phyloP scores from a whole-genome alignment of 352 stramenopile genomes.

The Nothophytophthora sp. region DNA sequence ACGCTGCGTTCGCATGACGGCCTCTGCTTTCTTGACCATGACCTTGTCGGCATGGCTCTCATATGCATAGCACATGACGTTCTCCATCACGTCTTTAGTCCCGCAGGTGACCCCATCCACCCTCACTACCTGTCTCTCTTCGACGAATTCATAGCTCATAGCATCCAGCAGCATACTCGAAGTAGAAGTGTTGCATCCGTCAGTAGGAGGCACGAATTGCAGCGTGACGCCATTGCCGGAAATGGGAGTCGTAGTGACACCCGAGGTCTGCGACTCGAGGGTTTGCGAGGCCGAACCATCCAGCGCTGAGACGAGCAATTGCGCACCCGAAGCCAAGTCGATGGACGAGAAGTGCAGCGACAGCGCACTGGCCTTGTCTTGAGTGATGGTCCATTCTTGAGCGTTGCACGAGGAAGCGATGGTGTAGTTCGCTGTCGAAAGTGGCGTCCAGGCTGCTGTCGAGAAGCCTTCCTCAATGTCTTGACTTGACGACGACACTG shows the following conservation, averaged over 20 bases:
- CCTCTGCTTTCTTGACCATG: constrained; percentile 41
- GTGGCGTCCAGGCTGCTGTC: constrained; percentile 29
- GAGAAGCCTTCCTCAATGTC: constrained; percentile 33
- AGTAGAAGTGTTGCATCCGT: constrained; percentile 18
- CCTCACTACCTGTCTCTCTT: too few species aligned
- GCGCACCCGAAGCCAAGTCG: constrained; percentile 27
- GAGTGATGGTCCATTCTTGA: constrained; percentile 52
- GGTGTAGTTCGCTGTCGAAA: constrained; percentile 36
- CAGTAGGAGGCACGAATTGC: constrained; percentile 37
- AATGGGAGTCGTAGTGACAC: constrained; percentile 34
- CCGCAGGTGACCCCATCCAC: constrained; percentile 48
- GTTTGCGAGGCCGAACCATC: constrained; percentile 33
- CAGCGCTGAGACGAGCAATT: constrained; percentile 36
- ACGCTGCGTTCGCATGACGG: constrained; percentile 53
- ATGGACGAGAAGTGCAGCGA: constrained; percentile 45
- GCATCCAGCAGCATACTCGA: constrained; percentile 31
- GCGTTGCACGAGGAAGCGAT: constrained; percentile 37
- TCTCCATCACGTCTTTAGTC: constrained; percentile 58
- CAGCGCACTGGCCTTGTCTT: constrained; percentile 40
- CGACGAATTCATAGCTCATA: constrained; percentile 40
- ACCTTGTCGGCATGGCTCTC: constrained; percentile 29
- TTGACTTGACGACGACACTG: constrained; percentile 13
- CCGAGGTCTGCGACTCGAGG: constrained; percentile 19
- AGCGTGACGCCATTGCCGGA: constrained; percentile 34
- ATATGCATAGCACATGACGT: constrained; percentile 40